Percentiles rank a stretch among this genome's conserved stretches.
These are phyloP conservation scores for Pythium guiyangense DNA, from an alignment of 352 stramenopile species.

Conservation along the genomic window DNA sequence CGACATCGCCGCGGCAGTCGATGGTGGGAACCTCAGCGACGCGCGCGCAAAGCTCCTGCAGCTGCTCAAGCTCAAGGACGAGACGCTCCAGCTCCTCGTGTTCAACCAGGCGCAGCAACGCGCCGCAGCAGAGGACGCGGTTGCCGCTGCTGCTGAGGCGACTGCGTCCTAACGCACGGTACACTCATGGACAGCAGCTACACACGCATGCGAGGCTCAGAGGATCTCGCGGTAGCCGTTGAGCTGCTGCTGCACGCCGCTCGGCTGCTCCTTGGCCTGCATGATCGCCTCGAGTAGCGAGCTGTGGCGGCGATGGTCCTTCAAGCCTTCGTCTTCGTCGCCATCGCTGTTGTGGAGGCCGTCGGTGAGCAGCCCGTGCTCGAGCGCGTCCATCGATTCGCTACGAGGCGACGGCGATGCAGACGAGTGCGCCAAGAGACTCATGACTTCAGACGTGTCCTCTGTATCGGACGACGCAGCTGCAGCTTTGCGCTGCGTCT, in stretches of 20 bases:
- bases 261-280: constrained; percentile 20
- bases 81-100: constrained; percentile 55
- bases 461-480: constrained; percentile 5
- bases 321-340: neutral
- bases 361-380: constrained; percentile 15
- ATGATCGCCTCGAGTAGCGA: constrained; percentile 28
- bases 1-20: constrained; percentile 25
- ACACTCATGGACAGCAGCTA: neutral
- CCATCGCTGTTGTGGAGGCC: neutral
- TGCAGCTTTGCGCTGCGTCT: neutral
- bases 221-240: constrained; percentile 31
- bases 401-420: neutral
- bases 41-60: constrained; percentile 35
- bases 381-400: constrained; percentile 10
- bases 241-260: constrained; percentile 7
- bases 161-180: neutral
- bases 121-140: constrained; percentile 17
- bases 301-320: neutral
- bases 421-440: constrained; percentile 5
- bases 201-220: neutral
- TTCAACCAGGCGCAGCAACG: constrained; percentile 38
- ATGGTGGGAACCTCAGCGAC: constrained; percentile 27
- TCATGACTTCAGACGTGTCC: constrained; percentile 9
- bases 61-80: constrained; percentile 48
- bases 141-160: neutral